These are phyloP conservation scores for Rutstroemia sp. DNA, from an alignment of 2,329 filamentous ascomycete genomes.

Conservation along the genomic window DNA sequence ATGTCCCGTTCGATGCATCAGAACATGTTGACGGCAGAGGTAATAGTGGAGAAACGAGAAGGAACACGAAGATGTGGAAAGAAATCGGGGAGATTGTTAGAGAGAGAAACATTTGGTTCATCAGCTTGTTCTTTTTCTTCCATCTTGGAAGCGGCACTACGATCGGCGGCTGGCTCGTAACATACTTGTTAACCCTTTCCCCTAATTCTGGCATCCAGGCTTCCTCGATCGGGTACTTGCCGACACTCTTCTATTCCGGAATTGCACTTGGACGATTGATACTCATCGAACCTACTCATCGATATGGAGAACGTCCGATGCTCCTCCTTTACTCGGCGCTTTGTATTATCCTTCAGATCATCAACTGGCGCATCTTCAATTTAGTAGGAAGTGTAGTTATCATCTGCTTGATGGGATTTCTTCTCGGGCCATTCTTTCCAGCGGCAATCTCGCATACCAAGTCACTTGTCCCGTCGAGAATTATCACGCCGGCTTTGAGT, in stretches of 20 bases:
- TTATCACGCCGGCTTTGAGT: slow-evolving; percentile 19
- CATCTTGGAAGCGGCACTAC: slow-evolving; percentile 50
- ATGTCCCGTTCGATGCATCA: neutral
- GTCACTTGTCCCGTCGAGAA: neutral
- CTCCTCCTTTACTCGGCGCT: slow-evolving; percentile 45
- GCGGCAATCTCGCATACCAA: slow-evolving; percentile 33
- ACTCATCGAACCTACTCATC: slow-evolving; percentile 51
- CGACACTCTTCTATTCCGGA: slow-evolving; percentile 53
- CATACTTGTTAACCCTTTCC: slow-evolving; percentile 40
- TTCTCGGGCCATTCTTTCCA: slow-evolving; percentile 51
- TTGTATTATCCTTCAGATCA: slow-evolving; percentile 46
- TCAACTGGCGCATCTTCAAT: slow-evolving; percentile 51
- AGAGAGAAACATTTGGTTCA: slow-evolving; percentile 45
- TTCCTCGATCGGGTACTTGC: slow-evolving; percentile 49
- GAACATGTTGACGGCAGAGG: neutral
- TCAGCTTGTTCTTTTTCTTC: slow-evolving; percentile 59
- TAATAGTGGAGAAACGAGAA: slow-evolving; percentile 10
- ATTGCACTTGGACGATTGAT: slow-evolving; percentile 48
- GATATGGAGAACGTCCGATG: slow-evolving; percentile 52
- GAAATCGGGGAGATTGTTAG: slow-evolving; percentile 40
- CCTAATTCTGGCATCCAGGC: neutral
- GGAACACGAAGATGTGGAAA: slow-evolving; percentile 31
- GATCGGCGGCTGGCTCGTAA: slow-evolving; percentile 52
- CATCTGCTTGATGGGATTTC: slow-evolving; percentile 48
- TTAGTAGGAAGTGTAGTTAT: slow-evolving; percentile 44